Conservation (phyloP, 768 basidiomycete species). For the Pseudohyphozyma bogoriensis region DNA sequence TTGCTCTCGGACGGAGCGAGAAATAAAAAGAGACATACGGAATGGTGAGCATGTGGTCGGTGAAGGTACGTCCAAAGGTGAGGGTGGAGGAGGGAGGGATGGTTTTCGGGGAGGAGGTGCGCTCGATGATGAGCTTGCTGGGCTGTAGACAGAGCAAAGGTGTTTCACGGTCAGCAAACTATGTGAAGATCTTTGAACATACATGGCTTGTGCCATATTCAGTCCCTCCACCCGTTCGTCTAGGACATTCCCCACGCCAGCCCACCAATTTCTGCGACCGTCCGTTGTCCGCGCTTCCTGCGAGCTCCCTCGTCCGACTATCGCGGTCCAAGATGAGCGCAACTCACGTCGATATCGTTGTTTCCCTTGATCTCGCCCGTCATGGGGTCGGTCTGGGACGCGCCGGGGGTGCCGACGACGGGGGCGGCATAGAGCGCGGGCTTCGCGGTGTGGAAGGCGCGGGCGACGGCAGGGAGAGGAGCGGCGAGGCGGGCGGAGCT, state of each 20-base stretch:
- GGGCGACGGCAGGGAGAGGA: neutral
- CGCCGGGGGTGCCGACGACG: conserved; percentile 3
- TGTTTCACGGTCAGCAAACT: neutral
- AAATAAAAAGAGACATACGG: too few species aligned
- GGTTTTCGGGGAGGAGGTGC: conserved; percentile 46
- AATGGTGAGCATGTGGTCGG: conserved; percentile 35
- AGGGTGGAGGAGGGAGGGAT: conserved; percentile 58
- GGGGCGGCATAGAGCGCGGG: neutral
- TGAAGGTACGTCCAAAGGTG: conserved; percentile 73
- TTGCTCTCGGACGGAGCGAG: neutral
- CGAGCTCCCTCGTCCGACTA: neutral
- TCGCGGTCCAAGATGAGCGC: too few species aligned
- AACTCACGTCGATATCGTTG: conserved; percentile 51
- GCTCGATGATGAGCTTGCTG: conserved; percentile 20
- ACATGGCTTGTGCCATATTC: too few species aligned
- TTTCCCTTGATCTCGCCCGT: conserved; percentile 46
- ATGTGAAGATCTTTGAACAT: neutral
- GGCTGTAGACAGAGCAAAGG: neutral
- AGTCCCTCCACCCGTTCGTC: too few species aligned
- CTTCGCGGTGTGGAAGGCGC: conserved; percentile 7
- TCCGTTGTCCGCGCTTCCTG: neutral
- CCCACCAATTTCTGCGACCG: neutral
- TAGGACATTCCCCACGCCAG: neutral
- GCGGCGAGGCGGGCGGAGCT: neutral
- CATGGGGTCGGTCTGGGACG: conserved; percentile 41